phyloP scores from a whole-genome alignment of 306 rosid species.

The Dalbergia cochinchinensis region DNA sequence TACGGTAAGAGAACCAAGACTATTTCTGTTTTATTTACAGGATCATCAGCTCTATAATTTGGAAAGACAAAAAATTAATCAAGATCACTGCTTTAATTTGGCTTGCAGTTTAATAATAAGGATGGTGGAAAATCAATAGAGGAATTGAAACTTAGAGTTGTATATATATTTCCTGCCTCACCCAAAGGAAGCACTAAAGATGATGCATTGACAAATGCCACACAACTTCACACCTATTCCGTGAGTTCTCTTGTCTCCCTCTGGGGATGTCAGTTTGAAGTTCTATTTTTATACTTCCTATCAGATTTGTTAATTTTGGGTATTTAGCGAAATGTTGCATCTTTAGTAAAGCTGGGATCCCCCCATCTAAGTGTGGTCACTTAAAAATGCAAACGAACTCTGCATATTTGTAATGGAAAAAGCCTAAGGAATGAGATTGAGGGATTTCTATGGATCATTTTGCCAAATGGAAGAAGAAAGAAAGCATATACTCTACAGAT shows the following conservation, averaged over 20 bases:
- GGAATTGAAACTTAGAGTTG: slow-evolving; percentile 88
- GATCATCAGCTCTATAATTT: slow-evolving; percentile 29
- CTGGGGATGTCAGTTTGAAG: slow-evolving; percentile 17
- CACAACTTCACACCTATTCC: slow-evolving; percentile 58
- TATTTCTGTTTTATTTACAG: slow-evolving; percentile 18
- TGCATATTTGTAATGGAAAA: no score
- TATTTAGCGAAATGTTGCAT: no score
- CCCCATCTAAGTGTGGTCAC: no score
- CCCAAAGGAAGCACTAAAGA: slow-evolving; percentile 71
- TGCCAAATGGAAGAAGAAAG: background rate
- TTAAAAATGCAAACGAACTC: no score
- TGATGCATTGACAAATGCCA: slow-evolving; percentile 49
- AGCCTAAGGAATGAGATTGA: no score
- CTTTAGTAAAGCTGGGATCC: no score
- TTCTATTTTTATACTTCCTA: background rate
- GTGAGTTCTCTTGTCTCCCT: slow-evolving; percentile 60
- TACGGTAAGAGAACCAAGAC: slow-evolving; percentile 65
- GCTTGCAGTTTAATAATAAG: slow-evolving; percentile 73
- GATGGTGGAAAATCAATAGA: slow-evolving; percentile 79
- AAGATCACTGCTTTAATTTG: slow-evolving; percentile 17
- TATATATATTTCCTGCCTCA: slow-evolving; percentile 58
- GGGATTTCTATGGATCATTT: background rate
- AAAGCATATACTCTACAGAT: background rate
- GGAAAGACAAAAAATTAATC: slow-evolving; percentile 5
- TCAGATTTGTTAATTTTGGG: no score